These are phyloP conservation scores for Podila epigama DNA, from an alignment of 192 early-diverging fungal species.

Conservation along the genomic window DNA sequence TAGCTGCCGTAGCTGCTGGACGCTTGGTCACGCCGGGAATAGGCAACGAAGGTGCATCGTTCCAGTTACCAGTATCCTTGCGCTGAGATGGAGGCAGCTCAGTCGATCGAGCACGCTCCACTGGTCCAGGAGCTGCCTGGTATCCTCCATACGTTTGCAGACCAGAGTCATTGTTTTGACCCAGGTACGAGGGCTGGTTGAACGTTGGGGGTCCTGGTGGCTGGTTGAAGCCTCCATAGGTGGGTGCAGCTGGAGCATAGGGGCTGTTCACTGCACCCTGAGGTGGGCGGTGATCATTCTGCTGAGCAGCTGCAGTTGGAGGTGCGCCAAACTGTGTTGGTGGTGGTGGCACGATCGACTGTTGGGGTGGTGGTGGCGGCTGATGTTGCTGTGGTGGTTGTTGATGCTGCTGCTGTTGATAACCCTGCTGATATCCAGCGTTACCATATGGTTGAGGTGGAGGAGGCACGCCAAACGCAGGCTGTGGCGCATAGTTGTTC, in stretches of 20 bases:
- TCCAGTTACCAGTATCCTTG: conserved; percentile 60
- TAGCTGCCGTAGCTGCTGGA: conserved; percentile 15
- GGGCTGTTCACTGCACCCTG: conserved; percentile 41
- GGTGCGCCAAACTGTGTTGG: conserved; percentile 21
- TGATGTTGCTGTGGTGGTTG: conserved; percentile 25
- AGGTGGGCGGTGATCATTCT: conserved; percentile 37
- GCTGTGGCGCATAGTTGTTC: conserved; percentile 13
- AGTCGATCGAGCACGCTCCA: conserved; percentile 34
- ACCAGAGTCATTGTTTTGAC: conserved; percentile 12
- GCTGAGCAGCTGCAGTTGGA: conserved; percentile 29
- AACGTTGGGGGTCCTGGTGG: conserved; percentile 25
- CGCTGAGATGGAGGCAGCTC: conserved; percentile 50
- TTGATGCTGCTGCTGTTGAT: conserved; percentile 34
- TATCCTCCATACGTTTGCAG: conserved; percentile 27
- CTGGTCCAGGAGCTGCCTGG: conserved; percentile 24
- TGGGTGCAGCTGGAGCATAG: conserved; percentile 31
- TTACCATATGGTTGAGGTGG: conserved; percentile 39
- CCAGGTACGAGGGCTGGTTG: conserved; percentile 22
- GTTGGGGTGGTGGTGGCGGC: neutral
- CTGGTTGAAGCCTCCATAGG: conserved; percentile 22
- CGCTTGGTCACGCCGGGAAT: conserved; percentile 33
- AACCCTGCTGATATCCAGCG: conserved; percentile 31
- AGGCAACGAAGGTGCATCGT: conserved; percentile 61
- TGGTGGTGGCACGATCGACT: conserved; percentile 27
- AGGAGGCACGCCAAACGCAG: conserved; percentile 8